phyloP scores from a whole-genome alignment of 2,329 filamentous ascomycete genomes.

The Endoconidiophora laricicola region DNA sequence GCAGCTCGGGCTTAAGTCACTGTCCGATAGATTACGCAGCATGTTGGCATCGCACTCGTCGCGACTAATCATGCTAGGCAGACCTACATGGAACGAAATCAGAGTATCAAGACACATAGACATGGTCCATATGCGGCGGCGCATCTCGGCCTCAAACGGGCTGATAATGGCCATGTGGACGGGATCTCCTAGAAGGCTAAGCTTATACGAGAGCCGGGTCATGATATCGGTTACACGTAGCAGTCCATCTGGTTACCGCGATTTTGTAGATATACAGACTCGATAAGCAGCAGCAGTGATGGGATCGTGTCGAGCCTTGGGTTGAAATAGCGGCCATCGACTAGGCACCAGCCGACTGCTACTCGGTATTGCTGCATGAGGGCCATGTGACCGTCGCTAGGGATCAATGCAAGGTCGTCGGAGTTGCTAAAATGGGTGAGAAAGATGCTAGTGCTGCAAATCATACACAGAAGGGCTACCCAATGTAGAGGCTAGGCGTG shows the following conservation, averaged over 20 bases:
- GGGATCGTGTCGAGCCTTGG: slow-evolving; percentile 32
- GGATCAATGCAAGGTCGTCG: slow-evolving; percentile 14
- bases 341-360: slow-evolving; percentile 34
- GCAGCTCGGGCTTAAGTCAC: slow-evolving; percentile 43
- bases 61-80: slow-evolving; percentile 48
- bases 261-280: slow-evolving; percentile 36
- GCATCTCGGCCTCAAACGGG: slow-evolving; percentile 37
- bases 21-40: slow-evolving; percentile 46
- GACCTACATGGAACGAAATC: slow-evolving; percentile 49
- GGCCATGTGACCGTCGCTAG: slow-evolving; percentile 12
- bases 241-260: slow-evolving; percentile 34
- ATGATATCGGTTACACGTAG: slow-evolving; percentile 35
- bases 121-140: slow-evolving; percentile 35
- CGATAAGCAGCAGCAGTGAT: slow-evolving; percentile 34
- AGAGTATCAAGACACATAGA: slow-evolving; percentile 43
- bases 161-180: slow-evolving; percentile 32
- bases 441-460: slow-evolving; percentile 27
- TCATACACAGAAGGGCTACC: slow-evolving; percentile 35
- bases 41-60: slow-evolving; percentile 46
- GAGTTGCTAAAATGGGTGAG: slow-evolving; percentile 27
- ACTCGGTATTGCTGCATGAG: slow-evolving; percentile 30
- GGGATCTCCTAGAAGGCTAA: slow-evolving; percentile 42
- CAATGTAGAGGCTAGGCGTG: slow-evolving; percentile 25
- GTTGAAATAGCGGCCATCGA: slow-evolving; percentile 32
- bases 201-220: slow-evolving; percentile 38